phyloP scores from a whole-genome alignment of 441 rosid genomes.

The Adansonia madagascariensis region DNA sequence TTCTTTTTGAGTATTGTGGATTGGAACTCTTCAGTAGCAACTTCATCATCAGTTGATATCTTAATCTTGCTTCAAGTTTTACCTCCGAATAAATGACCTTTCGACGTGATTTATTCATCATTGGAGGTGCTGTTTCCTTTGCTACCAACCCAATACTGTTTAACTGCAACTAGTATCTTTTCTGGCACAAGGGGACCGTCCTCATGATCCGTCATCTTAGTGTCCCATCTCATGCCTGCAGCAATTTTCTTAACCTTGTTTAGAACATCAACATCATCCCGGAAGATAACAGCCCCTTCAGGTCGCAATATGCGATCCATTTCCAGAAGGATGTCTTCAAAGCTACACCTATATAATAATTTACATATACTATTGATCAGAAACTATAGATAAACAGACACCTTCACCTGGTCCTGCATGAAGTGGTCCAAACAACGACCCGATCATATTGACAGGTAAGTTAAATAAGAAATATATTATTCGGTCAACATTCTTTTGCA shows the following conservation, averaged over 20 bases:
- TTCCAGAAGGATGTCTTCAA: conserved; percentile 86
- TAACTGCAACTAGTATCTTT: conserved; percentile 74
- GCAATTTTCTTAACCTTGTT: conserved; percentile 68
- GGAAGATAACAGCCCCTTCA: conserved; percentile 77
- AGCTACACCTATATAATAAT: conserved; percentile 59
- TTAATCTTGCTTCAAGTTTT: not conserved
- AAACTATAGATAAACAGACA: not conserved
- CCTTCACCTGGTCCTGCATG: not conserved
- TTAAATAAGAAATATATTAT: not conserved
- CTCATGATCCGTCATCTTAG: conserved; percentile 86
- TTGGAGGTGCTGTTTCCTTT: conserved; percentile 48
- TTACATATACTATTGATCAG: not conserved
- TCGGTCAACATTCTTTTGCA: not conserved
- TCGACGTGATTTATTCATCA: conserved; percentile 29
- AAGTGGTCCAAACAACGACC: not conserved
- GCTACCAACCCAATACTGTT: conserved; percentile 85
- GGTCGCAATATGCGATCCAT: conserved; percentile 91
- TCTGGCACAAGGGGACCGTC: conserved; percentile 93
- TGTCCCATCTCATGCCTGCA: conserved; percentile 88
- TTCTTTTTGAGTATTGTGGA: conserved; percentile 22
- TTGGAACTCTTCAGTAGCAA: conserved; percentile 24
- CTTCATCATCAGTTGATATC: conserved; percentile 13
- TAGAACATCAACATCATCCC: conserved; percentile 78
- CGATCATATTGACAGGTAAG: too few species aligned
- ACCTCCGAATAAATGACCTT: not conserved